phyloP scores from a whole-genome alignment of 2,329 filamentous ascomycete species.

The Beauveria rudraprayagi region DNA sequence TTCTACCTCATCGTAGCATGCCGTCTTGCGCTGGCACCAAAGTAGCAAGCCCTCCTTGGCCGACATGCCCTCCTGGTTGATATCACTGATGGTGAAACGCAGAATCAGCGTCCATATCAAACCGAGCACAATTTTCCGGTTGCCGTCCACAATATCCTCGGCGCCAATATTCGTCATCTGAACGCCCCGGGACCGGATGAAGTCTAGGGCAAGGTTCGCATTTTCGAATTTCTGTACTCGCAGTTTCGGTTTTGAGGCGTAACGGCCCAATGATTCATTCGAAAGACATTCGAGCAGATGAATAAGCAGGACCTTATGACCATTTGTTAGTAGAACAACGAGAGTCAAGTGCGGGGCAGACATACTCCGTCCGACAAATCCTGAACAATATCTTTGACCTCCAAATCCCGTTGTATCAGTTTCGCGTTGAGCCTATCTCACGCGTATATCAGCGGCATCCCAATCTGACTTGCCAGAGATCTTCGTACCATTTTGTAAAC shows the following conservation, averaged over 20 bases:
- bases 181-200: conserved; percentile 82
- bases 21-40: conserved; percentile 98
- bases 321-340: conserved; percentile 15
- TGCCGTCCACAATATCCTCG: conserved; percentile 96
- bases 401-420: conserved; percentile 66
- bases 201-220: conserved; percentile 90
- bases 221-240: conserved; percentile 97
- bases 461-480: background rate
- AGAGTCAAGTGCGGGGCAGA: conserved; percentile 18
- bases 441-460: background rate
- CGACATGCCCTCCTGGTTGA: conserved; percentile 95
- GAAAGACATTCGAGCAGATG: conserved; percentile 96
- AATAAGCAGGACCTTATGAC: conserved; percentile 73
- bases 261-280: conserved; percentile 87
- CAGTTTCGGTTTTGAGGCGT: conserved; percentile 91
- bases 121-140: conserved; percentile 93
- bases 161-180: conserved; percentile 98
- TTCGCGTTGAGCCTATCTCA: conserved; percentile 83
- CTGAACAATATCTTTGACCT: conserved; percentile 77
- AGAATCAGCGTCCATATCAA: conserved; percentile 98
- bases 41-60: conserved; percentile 91
- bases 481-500: conserved; percentile 78
- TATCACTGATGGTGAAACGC: conserved; percentile 96
- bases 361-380: conserved; percentile 91
- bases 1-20: conserved; percentile 95